Base-by-base conservation (phyloP, 2,329 filamentous ascomycete genomes). In the Emericellopsis atlantica region DNA sequence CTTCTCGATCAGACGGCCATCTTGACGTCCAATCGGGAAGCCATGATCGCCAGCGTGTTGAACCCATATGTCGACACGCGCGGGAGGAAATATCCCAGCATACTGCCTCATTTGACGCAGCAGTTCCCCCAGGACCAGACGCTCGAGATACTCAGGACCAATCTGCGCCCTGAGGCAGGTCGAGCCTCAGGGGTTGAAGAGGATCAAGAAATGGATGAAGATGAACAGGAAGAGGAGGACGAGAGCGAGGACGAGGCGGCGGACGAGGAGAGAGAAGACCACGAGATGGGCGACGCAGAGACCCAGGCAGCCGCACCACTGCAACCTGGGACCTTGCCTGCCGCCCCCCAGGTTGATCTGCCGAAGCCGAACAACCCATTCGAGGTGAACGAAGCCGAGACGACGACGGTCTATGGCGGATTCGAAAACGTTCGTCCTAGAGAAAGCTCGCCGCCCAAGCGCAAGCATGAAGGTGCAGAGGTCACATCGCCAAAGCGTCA, bases 1-100 rank as follows among this genome's bases (percentile, higher is more conserved):
- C 76, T 86, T 38, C 69, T 95, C 46, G 87, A 95, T 53, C 82
- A 84, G 47, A 85, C 84, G 3, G 83, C 86, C 16, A 81, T 95
- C 42, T 63, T 95, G 18, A 74, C 70, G 5, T 69, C 72, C 44
- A 71, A 81, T 56, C 79, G 78, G 53, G 68, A 79, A 26, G 81
- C 84, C 34, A 84, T 95, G 73, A 54, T 92, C 10, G 78, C 87
- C 6, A 90, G 86, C 56, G 79, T 93, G 11, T 65, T 95, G 44
- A 87, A 92, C 57, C 85, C 87, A 1, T 76, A 79, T 58, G 64
- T 77, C 46, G 67, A 79, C 52, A 66, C 74, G 52, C 70, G 79
- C 54, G 74, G 80, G 34, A 67, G 76, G 47, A 72, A 76, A 40
- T 75, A 79, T 45, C 70, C 83, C 23, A 92, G 81, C 56, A 81